phyloP scores from a whole-genome alignment of 164 flowering plant species.

The Nymphaea thermarum region DNA sequence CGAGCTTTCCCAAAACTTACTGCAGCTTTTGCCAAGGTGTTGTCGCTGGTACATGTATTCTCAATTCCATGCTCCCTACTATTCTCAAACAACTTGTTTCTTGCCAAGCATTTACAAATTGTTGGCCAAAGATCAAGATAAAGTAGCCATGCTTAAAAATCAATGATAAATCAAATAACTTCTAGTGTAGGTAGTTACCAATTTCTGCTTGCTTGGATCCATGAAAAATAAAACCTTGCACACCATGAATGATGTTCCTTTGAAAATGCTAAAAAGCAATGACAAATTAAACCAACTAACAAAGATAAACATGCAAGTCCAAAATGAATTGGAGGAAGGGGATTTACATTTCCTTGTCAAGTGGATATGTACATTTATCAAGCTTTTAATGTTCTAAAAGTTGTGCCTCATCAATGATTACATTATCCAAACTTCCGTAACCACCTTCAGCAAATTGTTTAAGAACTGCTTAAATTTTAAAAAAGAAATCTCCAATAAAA shows the following conservation, averaged over 20 bases:
- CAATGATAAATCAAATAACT: no score
- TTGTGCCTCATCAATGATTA: slow-evolving; percentile 50
- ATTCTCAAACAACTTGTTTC: no score
- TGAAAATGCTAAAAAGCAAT: slow-evolving; percentile 60
- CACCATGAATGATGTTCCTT: slow-evolving; percentile 85
- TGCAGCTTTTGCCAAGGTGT: no score
- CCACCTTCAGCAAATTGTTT: slow-evolving; percentile 73
- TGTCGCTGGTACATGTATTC: no score
- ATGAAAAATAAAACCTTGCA: slow-evolving; percentile 74
- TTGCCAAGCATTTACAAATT: no score
- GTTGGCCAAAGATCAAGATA: no score
- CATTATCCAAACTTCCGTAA: slow-evolving; percentile 59
- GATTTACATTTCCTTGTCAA: slow-evolving; percentile 65
- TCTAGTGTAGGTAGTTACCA: no score
- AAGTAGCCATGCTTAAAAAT: no score
- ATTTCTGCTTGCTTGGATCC: slow-evolving; percentile 91
- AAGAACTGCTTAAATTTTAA: slow-evolving; percentile 52
- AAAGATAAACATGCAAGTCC: neutral
- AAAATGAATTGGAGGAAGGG: neutral
- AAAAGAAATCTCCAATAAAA: no score
- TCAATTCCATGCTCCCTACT: no score
- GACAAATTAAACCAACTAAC: neutral
- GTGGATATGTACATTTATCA: slow-evolving; percentile 82
- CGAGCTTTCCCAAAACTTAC: no score
- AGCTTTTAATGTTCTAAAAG: slow-evolving; percentile 70